Evolutionary conservation across 2,329 filamentous ascomycete species (phyloP).

Genomic region (Ceratocystis cubensis): DNA sequence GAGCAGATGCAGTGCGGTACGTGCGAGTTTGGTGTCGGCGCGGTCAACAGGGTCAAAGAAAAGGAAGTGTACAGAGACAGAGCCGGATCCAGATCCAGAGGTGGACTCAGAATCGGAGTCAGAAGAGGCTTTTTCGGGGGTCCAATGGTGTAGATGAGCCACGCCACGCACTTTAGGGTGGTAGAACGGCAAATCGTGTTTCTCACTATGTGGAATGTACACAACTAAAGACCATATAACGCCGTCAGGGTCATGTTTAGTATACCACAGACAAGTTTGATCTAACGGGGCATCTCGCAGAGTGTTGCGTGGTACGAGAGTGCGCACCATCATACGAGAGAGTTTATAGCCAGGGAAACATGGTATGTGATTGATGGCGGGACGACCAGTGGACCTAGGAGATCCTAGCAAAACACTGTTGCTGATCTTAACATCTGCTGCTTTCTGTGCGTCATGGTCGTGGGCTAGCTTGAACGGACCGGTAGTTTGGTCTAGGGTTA

Average conservation of each 20-base stretch:
- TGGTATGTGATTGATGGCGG: slow-evolving; percentile 14
- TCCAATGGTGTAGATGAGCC: slow-evolving; percentile 62
- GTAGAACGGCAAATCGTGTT: slow-evolving; percentile 67
- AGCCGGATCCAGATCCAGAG: slow-evolving; percentile 28
- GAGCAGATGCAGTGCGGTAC: slow-evolving; percentile 58
- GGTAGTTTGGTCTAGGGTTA: slow-evolving; percentile 41
- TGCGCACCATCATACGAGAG: slow-evolving; percentile 46
- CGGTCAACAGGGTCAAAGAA: slow-evolving; percentile 32
- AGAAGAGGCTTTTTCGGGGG: slow-evolving; percentile 25
- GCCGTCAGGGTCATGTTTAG: slow-evolving; percentile 26
- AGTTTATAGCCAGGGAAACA: slow-evolving; percentile 33
- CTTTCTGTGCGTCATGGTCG: neutral
- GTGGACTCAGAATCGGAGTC: slow-evolving; percentile 20
- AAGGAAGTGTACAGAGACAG: slow-evolving; percentile 48
- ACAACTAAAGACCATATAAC: slow-evolving; percentile 39
- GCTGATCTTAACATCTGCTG: neutral
- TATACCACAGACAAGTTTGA: slow-evolving; percentile 71
- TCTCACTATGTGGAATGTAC: slow-evolving; percentile 60
- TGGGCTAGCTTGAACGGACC: slow-evolving; percentile 16
- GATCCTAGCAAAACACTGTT: too few species aligned
- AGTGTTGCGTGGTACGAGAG: slow-evolving; percentile 69
- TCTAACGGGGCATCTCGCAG: slow-evolving; percentile 60
- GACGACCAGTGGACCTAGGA: neutral
- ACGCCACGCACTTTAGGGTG: slow-evolving; percentile 66
- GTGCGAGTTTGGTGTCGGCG: slow-evolving; percentile 39